These are phyloP conservation scores for Talaromyces atroroseus DNA, from an alignment of 2,329 filamentous ascomycete genomes.

Conservation along the genomic window DNA sequence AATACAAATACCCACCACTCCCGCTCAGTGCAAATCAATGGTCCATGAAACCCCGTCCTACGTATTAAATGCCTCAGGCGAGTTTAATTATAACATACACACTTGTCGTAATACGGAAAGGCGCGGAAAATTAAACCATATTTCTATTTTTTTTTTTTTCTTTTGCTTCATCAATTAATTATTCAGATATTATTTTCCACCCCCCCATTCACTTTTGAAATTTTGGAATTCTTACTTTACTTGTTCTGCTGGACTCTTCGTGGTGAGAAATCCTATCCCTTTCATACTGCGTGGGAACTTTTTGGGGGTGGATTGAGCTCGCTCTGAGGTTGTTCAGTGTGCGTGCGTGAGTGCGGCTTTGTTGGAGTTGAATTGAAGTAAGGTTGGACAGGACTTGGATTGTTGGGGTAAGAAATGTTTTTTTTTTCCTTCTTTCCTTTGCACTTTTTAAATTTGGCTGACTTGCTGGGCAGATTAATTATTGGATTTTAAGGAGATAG, in stretches of 20 bases:
- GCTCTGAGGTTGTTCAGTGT: not conserved
- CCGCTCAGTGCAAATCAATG: no score
- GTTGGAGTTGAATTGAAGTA: not conserved
- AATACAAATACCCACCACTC: not conserved
- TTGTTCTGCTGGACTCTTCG: not conserved
- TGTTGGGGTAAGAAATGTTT: not conserved
- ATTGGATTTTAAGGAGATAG: not conserved
- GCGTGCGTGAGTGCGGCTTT: not conserved
- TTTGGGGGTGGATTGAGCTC: not conserved
- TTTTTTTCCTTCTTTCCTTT: not conserved
- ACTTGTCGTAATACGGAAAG: constrained; percentile 37
- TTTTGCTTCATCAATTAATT: constrained; percentile 1
- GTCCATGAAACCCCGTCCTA: no score
- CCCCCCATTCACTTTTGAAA: not conserved
- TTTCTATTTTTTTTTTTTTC: constrained; percentile 26
- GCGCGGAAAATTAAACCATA: constrained; percentile 31
- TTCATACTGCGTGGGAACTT: not conserved
- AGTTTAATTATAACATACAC: not conserved
- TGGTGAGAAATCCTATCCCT: not conserved
- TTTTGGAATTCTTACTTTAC: not conserved
- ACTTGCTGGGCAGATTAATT: not conserved
- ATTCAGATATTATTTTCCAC: not conserved
- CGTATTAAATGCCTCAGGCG: not conserved
- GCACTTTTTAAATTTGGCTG: not conserved
- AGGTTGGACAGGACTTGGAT: not conserved